Percentiles rank a stretch among this genome's conserved stretches.
phyloP scores from a whole-genome alignment of 129 eudicot genomes.

The Ambrosia trifida region DNA sequence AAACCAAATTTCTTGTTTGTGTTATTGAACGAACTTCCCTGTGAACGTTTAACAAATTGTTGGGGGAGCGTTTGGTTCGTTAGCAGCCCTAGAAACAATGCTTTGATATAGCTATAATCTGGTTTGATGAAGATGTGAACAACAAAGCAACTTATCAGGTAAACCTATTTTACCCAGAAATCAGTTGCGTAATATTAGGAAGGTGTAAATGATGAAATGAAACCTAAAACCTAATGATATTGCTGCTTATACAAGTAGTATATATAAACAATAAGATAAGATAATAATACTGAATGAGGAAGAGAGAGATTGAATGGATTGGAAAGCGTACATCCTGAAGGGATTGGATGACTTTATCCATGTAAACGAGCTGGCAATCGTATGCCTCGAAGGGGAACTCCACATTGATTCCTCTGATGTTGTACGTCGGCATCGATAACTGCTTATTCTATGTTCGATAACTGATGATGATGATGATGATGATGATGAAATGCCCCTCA shows the following conservation, averaged over 20 bases:
- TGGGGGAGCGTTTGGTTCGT: too few species aligned
- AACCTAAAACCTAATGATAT: neutral
- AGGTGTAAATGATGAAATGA: neutral
- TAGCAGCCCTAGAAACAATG: neutral
- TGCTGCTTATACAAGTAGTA: neutral
- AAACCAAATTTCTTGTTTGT: too few species aligned
- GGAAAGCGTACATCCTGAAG: conserved; percentile 60
- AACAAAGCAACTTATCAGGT: neutral
- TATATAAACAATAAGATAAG: neutral
- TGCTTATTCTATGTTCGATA: conserved; percentile 4
- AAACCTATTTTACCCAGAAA: neutral
- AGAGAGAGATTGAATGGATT: neutral
- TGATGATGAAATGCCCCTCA: conserved; percentile 8
- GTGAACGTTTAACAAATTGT: too few species aligned
- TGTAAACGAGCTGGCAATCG: conserved; percentile 91
- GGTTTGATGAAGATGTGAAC: neutral
- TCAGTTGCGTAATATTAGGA: neutral
- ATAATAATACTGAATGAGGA: neutral
- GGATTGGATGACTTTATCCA: conserved; percentile 93
- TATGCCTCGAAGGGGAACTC: conserved; percentile 95
- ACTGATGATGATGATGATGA: neutral
- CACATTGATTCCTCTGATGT: conserved; percentile 78
- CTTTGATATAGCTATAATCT: neutral
- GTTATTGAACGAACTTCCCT: too few species aligned
- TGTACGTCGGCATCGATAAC: conserved; percentile 80